phyloP scores from a whole-genome alignment of 2,329 filamentous ascomycete species.

The Colletotrichum sp. region DNA sequence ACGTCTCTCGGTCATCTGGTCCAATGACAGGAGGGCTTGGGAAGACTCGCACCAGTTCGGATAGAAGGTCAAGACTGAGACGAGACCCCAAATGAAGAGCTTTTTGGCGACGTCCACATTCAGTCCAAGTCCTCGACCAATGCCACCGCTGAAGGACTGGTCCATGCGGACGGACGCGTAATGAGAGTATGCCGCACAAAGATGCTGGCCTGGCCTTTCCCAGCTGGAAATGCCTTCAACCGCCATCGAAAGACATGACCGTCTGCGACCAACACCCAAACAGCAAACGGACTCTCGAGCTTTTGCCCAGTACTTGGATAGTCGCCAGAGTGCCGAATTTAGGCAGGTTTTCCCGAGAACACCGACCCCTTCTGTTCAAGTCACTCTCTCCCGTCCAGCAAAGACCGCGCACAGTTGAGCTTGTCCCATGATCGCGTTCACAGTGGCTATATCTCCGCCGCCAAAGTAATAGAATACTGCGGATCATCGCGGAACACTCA shows the following conservation, averaged over 20 bases:
- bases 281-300: neutral
- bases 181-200: constrained; percentile 44
- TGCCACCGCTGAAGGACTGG: constrained; percentile 48
- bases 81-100: neutral
- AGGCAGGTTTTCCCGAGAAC: neutral
- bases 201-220: neutral
- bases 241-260: neutral
- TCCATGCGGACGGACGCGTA: constrained; percentile 85
- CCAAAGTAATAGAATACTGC: neutral
- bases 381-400: neutral
- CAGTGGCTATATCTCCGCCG: neutral
- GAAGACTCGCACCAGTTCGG: neutral
- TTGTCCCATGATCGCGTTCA: neutral
- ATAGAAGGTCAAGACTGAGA: neutral
- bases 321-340: neutral
- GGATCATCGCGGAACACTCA: neutral
- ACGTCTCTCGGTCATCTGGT: neutral
- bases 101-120: constrained; percentile 74
- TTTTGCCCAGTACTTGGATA: neutral
- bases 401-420: neutral
- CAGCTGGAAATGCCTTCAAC: neutral
- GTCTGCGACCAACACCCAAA: neutral
- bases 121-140: constrained; percentile 70
- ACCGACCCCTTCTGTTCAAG: fast-evolving
- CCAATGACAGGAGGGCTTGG: neutral